Evolutionary conservation across 441 rosid species (phyloP), one percentile per base, ranked within the genome.

Genomic region (Syzygium malaccense): DNA sequence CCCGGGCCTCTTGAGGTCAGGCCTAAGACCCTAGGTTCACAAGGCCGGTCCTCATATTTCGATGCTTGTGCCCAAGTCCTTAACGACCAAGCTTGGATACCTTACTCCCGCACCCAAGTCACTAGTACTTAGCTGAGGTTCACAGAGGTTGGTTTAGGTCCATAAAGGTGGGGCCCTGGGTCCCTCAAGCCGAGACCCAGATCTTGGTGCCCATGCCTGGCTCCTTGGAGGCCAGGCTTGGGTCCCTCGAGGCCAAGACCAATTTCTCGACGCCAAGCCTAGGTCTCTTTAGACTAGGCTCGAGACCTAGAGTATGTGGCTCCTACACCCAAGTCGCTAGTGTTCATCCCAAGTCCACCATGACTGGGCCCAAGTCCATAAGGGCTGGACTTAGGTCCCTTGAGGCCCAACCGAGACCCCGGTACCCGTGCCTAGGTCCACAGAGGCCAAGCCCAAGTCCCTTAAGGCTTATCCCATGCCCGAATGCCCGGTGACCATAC

Each of bases 361-460:
- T 33, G 41, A 0, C 1, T 14, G 2, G 4, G 26, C 79, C 0
- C 15, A 20, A 33, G 49, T 37, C 80, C 48, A 11, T 37, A 19
- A 37, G 37, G 80, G 0, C 5, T 2, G 2, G 28, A 26, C 17
- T 28, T 37, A 37, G 26, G 48, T 32, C 48, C 26, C 48, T 33
- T 14, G 1, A 68, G 26, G 26, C 5, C 33, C 2, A 7, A 25
- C 26, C 26, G 0, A 32, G 48, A 33, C 79, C 79, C 13, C 0
- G 1, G 2, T 19, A 18, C 48, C 25, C 3, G 2, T 68, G 26
- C 48, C 28, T 0, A 71, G 23, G 28, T 71, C 28, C 28, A 20
- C 2, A 13, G 1, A 5, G 80, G 1, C 7, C 6, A 0, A 0
- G 28, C 80, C 19, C 17, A 0, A 37, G 80, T 0, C 28, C 80